A percentile compares a stretch with the other conserved stretches of the same genome.
These are phyloP conservation scores for Fusarium sp. DNA, from an alignment of 2,329 filamentous ascomycete species.

Conservation along the genomic window DNA sequence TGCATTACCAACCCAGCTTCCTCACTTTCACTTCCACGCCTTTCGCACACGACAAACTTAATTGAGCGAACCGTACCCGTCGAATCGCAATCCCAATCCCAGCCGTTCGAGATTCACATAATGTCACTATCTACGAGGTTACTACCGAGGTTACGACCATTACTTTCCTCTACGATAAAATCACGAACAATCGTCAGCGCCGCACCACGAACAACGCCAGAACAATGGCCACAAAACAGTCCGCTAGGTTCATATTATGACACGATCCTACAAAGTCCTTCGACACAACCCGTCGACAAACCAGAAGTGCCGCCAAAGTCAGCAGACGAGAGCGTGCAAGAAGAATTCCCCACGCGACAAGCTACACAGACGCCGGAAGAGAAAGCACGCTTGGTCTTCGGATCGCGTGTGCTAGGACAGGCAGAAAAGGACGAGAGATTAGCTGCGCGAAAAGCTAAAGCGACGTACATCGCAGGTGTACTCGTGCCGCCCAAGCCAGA, in stretches of 20 bases:
- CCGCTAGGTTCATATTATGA: conserved; percentile 72
- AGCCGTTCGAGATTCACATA: neutral
- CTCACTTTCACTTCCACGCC: conserved; percentile 7
- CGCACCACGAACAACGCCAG: conserved; percentile 33
- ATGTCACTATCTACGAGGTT: conserved; percentile 52
- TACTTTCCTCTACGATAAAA: conserved; percentile 38
- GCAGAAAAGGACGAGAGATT: conserved; percentile 73
- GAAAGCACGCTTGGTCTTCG: conserved; percentile 79
- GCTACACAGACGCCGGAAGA: conserved; percentile 60
- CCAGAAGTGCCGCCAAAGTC: conserved; percentile 60
- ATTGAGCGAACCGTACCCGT: neutral
- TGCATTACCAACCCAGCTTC: conserved; percentile 25
- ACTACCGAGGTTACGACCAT: conserved; percentile 49
- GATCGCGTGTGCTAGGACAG: conserved; percentile 80
- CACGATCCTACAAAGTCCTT: conserved; percentile 63
- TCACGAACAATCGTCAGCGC: conserved; percentile 49
- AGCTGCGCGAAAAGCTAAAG: conserved; percentile 67
- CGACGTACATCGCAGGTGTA: conserved; percentile 79
- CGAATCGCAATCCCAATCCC: neutral
- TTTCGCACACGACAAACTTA: rapidly evolving
- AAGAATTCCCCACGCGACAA: conserved; percentile 35
- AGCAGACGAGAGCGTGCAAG: conserved; percentile 47
- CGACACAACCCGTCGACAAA: conserved; percentile 56
- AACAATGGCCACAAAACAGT: conserved; percentile 54
- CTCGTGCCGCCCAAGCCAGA: conserved; percentile 84